These are phyloP conservation scores for Pseudocercospora crystallina DNA, from an alignment of 2,329 filamentous ascomycete species.

Conservation along the genomic window DNA sequence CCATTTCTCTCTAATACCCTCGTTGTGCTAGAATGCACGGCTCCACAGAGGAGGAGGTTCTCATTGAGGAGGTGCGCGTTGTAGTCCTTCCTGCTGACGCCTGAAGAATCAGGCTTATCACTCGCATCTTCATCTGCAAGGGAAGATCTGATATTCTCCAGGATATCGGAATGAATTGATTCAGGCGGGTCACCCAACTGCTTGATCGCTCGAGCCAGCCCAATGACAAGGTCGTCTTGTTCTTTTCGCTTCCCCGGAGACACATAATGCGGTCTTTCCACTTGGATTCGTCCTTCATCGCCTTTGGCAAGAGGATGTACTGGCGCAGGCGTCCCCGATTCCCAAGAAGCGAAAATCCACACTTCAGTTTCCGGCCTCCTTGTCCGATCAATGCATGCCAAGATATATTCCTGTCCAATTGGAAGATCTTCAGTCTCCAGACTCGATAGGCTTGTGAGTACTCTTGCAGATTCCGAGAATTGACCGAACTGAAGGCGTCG, in stretches of 20 bases:
- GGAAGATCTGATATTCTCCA: not conserved
- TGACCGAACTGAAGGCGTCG: conserved; percentile 62
- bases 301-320: no score
- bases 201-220: conserved; percentile 17
- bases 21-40: conserved; percentile 30
- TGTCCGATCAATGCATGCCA: conserved; percentile 62
- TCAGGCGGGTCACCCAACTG: conserved; percentile 6
- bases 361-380: conserved; percentile 63
- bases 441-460: conserved; percentile 41
- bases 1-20: conserved; percentile 22
- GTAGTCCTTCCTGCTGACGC: conserved; percentile 23
- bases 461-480: conserved; percentile 42
- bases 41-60: conserved; percentile 32
- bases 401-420: conserved; percentile 43
- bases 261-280: no score
- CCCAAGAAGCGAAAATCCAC: conserved; percentile 56
- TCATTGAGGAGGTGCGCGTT: conserved; percentile 19
- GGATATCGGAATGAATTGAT: conserved; percentile 17
- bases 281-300: no score
- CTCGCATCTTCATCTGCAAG: not conserved
- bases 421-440: not conserved
- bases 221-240: conserved; percentile 13
- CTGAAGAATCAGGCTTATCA: conserved; percentile 11
- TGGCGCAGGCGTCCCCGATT: conserved; percentile 7
- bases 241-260: not conserved